phyloP scores from a whole-genome alignment of 495 filamentous ascomycete species.

The Neurospora sp. region DNA sequence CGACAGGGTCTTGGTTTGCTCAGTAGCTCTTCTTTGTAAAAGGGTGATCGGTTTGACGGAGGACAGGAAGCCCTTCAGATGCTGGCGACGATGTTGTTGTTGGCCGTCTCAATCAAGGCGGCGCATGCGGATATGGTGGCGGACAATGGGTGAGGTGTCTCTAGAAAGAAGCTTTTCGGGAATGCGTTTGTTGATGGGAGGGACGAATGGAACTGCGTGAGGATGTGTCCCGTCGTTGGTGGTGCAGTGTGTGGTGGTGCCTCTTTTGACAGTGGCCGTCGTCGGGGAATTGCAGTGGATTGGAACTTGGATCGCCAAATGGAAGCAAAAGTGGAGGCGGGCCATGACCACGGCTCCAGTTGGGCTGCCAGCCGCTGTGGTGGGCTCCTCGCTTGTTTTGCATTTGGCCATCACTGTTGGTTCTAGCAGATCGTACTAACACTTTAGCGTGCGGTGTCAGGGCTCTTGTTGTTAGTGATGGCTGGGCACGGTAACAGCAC shows the following conservation, averaged over 20 bases:
- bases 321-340: background rate
- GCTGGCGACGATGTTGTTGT: background rate
- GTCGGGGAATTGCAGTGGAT: background rate
- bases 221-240: background rate
- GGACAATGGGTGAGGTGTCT: too few species aligned
- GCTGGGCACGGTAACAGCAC: background rate
- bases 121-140: background rate
- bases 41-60: background rate
- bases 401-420: background rate
- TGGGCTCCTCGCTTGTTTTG: background rate
- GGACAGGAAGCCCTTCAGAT: background rate
- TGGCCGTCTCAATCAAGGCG: background rate
- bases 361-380: background rate
- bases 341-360: background rate
- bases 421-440: background rate
- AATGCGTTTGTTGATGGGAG: background rate
- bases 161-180: background rate
- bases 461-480: background rate
- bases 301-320: background rate
- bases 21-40: background rate
- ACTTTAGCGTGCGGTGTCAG: background rate
- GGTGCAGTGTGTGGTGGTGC: too few species aligned
- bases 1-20: background rate
- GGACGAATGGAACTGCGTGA: background rate
- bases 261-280: background rate